Base-by-base conservation (phyloP, 768 basidiomycete species). In the Mycena rebaudengoi region DNA sequence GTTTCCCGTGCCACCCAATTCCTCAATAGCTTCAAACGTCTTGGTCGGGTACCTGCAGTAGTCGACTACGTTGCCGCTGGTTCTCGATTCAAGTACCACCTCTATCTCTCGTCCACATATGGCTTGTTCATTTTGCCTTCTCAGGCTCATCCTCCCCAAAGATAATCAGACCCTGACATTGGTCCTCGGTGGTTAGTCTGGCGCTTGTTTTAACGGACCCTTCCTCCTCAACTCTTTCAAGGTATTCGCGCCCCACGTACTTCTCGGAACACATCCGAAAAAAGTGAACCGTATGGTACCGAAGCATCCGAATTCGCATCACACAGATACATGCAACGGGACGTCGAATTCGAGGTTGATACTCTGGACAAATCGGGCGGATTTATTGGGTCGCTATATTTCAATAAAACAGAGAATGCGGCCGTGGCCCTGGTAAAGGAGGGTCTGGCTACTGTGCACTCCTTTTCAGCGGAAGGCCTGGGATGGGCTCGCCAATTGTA, bases 11-110 rank as follows among this genome's bases (percentile, higher is more conserved):
- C 96, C 2, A 86, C 86, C 26, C 92, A 94, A 53, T 99, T 96
- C 79, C 77, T 99, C 40, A 92, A 92, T 60, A 86, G 91, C 41
- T 96, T 98, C 84, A 99, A 98, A 78, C 90, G 97, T 28, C 80
- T 88, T 51, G 96, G 96, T 7, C 86, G 85, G 66, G 87, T 96
- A 56, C 83, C 90, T 2, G 98, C 92, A 10, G 80, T 97, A 11
- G 94, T 99, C 18, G 96, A 99, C 39, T 98, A 94, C 73, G 95
- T 98, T 54, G 89, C 96, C 40, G 88, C 95, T 33, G 97, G 96
- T 26, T 98, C 96, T 12, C 88, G 97, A 54, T 99, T 96, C 88
- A 99, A 96, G 95, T 94, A 59, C 30, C 29, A 7, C 20, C 32
- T 29, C n/a, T 16, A 80, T 75, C 20, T 28, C 51, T 55, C 66